Percentiles rank a stretch among this genome's conserved stretches.
These are phyloP conservation scores for Trichodelitschia bisporula DNA, from an alignment of 495 filamentous ascomycete genomes.

Conservation along the genomic window DNA sequence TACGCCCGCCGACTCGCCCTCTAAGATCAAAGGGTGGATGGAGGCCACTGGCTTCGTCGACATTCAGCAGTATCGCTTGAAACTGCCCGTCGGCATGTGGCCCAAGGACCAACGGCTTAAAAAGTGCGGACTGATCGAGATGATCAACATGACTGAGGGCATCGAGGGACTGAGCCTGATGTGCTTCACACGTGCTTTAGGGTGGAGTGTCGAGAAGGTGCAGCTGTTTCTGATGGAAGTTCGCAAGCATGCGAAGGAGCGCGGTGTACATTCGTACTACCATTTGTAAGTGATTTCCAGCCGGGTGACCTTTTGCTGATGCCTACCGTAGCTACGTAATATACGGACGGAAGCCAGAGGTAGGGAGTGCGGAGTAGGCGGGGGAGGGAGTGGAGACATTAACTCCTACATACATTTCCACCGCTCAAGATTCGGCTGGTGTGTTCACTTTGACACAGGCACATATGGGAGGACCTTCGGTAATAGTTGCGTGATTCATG, in stretches of 20 bases:
- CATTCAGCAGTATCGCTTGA: slow-evolving; percentile 7
- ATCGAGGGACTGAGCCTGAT: neutral
- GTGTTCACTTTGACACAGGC: no score
- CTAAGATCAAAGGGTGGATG: neutral
- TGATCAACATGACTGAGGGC: neutral
- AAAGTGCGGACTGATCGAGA: slow-evolving; percentile 5
- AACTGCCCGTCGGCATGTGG: slow-evolving; percentile 12
- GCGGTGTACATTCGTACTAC: slow-evolving; percentile 19
- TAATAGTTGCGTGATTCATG: no score
- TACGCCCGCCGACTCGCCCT: neutral
- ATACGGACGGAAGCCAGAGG: no score
- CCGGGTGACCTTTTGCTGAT: no score
- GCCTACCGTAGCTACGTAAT: no score
- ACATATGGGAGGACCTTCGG: no score
- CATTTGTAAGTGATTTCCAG: slow-evolving; percentile 13
- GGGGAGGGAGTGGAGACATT: no score
- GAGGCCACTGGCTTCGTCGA: slow-evolving; percentile 6
- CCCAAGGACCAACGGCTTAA: slow-evolving; percentile 11
- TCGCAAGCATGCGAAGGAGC: slow-evolving; percentile 16
- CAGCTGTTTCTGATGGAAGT: slow-evolving; percentile 19
- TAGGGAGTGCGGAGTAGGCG: no score
- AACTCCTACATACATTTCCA: no score
- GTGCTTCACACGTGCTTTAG: slow-evolving; percentile 14
- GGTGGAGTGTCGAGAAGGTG: slow-evolving; percentile 21
- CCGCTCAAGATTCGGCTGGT: no score